Evolutionary conservation across 2,329 filamentous ascomycete species (phyloP), one percentile per base, ranked within the genome.

Genomic region (Torrubiellomyces zombiae): DNA sequence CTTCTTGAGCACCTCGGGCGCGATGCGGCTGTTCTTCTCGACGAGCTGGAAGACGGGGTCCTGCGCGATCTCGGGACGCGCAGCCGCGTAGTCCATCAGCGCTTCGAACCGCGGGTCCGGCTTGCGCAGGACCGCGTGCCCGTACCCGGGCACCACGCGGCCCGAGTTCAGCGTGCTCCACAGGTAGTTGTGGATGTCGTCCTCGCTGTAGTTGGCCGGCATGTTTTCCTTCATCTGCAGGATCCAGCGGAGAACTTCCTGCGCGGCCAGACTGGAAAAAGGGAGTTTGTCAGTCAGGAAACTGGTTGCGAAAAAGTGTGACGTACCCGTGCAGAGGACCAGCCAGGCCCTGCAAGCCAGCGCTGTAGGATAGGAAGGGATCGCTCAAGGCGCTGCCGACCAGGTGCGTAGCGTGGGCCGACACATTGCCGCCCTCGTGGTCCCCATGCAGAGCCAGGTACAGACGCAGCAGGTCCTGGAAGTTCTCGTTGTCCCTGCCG

Each of bases 391-490:
- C 89, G 39, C 80, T 91, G 26, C 89, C 89, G 28, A 98, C 89
- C 19, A 98, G 63, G 52, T 98, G 89, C 6, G 89, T 95, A 15
- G 89, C 60, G 50, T 98, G 89, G 1, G 89, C 89, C 19, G 85
- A 94, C 34, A 98, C 89, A 42, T 98, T 98, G 30, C 89, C 89
- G 33, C 89, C 89, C 56, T 98, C 89, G 57, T 98, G 89, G 54
- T 98, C 89, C 34, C 89, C 89, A 55, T 98, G 89, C 5, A 98
- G 75, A 24, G 89, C 86, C 14, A 98, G 73, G 56, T 98, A 98
- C 16, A 98, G 61, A 39, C 89, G 73, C 34, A 98, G 67, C 12
- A 98, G 66, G 44, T 98, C 89, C 50, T 95, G 86, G 67, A 98
- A 93, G 50, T 80, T 78, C 56, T 85, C 80, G 40, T 95, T 76